Evolutionary conservation across 306 rosid species (phyloP).

Genomic region (barrel medic (Medicago truncatula)): MtrunA17r5.0-ANR NC_053044.1:53979501-53980000

Average conservation of each 20-base stretch:
- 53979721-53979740: not conserved
- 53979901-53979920: conserved; percentile 41
- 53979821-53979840: conserved; percentile 23
- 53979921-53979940: too few species aligned
- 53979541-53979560: not conserved
- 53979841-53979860: conserved; percentile 5
- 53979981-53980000: not conserved
- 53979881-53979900: conserved; percentile 55
- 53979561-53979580: conserved; percentile 64
- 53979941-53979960: not conserved
- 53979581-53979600: conserved; percentile 92
- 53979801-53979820: conserved; percentile 50
- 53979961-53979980: conserved; percentile 10
- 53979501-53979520: conserved; percentile 17
- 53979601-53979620: conserved; percentile 79
- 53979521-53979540: not conserved
- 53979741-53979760: not conserved
- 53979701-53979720: not conserved
- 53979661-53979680: conserved; percentile 98
- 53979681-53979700: conserved; percentile 64
- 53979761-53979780: not conserved
- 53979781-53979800: not conserved
- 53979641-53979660: conserved; percentile 97
- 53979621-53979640: conserved; percentile 87
- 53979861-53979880: conserved; percentile 44